Evolutionary conservation across 495 filamentous ascomycete species (phyloP), one percentile per base, ranked within the genome.

Genomic region (Penicillium waksmanii): DNA sequence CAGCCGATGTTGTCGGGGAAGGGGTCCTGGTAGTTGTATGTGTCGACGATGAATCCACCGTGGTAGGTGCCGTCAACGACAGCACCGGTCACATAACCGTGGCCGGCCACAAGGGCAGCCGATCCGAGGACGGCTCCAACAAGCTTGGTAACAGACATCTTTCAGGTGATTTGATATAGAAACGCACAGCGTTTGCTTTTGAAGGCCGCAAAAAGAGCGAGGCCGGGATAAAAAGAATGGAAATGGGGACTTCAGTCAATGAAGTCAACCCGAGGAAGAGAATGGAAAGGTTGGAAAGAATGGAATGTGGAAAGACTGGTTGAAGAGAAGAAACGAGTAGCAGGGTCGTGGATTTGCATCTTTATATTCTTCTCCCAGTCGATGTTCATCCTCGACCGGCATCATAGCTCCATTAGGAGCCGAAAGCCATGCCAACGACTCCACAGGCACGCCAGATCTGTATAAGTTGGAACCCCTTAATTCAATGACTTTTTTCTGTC

Each of bases 71-170:
- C 86, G 62, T 86, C 84, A 57, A 83, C 78, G 33, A 87, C 76
- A 64, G 86, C 77, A 58, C 85, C 81, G 35, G 74, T 73, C 33
- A 88, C 85, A 55, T 80, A 83, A 31, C 87, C 87, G 72, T 89
- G 87, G 57, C 82, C 85, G 53, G 79, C 77, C 48, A 86, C 84
- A 51, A 81, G 63, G 42, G 82, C 70, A 51, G 80, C 76, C 61
- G 79, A 77, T 51, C 78, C 77, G 60, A 87, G 72, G 60, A 79
- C 66, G 42, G 80, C 68, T 64, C 69, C 75, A 66, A 72, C 68
- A 66, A 73, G 69, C 65, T 75, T 78, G 60, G 73, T 63, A 48
- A 75, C 33, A 70, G 73, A 75, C 75, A 78, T 77, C 48, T 63
- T 62, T 56, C 42, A 60, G 55, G 53, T 51, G 38, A 53, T 61